phyloP scores from a whole-genome alignment of 371 early-diverging fungal species.

The Mucor sp. region DNA sequence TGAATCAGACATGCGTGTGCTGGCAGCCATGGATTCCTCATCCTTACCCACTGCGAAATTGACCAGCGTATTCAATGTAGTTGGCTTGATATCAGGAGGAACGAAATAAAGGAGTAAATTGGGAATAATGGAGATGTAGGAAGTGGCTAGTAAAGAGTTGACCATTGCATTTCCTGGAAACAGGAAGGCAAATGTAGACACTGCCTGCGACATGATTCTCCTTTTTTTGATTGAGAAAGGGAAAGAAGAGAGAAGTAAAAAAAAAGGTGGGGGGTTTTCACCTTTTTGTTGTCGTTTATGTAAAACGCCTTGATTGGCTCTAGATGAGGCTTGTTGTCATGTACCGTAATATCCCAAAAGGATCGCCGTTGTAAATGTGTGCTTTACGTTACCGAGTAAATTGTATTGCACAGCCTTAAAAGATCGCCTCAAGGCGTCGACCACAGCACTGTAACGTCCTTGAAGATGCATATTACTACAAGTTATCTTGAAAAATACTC shows the following conservation, averaged over 20 bases:
- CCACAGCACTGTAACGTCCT: too few species aligned
- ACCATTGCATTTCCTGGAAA: slow-evolving; percentile 68
- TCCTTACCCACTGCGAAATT: slow-evolving; percentile 77
- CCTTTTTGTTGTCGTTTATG: background rate
- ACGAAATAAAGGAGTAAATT: slow-evolving; percentile 81
- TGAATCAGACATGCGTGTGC: background rate
- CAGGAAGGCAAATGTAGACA: slow-evolving; percentile 46
- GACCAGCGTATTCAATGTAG: slow-evolving; percentile 73
- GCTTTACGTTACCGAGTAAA: too few species aligned
- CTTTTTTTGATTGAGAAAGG: background rate
- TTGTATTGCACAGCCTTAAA: too few species aligned
- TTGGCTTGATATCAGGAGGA: slow-evolving; percentile 75
- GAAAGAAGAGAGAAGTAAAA: background rate
- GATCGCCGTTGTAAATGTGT: background rate
- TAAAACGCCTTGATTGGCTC: slow-evolving; percentile 2
- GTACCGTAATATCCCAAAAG: background rate
- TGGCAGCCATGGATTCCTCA: background rate
- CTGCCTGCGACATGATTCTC: background rate
- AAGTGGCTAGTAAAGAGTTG: slow-evolving; percentile 77
- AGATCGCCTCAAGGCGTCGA: too few species aligned
- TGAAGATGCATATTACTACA: too few species aligned
- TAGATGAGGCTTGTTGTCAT: background rate
- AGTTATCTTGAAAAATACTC: too few species aligned
- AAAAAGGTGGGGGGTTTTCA: background rate
- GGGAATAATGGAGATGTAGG: slow-evolving; percentile 84